Base-by-base conservation (phyloP, 2,329 filamentous ascomycete species). In the Fusarium dlaminii region DNA sequence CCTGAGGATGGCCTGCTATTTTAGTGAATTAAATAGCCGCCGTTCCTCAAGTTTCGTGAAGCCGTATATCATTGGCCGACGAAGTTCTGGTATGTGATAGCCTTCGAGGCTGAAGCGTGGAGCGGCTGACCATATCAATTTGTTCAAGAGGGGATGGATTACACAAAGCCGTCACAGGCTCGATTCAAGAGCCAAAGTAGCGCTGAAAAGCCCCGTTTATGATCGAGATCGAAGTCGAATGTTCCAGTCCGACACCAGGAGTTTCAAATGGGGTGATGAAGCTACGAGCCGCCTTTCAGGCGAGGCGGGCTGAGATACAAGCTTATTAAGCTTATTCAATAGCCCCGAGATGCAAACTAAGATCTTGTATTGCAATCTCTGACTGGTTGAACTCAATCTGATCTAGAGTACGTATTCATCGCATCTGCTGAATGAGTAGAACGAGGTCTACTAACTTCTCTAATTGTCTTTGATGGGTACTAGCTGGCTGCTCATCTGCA, bases 331-430 rank as follows among this genome's bases (percentile, higher is more conserved):
- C 34, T 55, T 55, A 39, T 40, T 39, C 24, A 40, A n/a, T 29
- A n/a, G 20, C 10, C n/a, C 14, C 20, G 2, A 29, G n/a, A 3
- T 2, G 7, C 10, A 18, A 11, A 14, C 5, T 22, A 22, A 11
- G 2, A 39, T 10, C 2, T 2, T 22, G 4, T 8, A 14, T 29
- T 4, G 1, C 4, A 29, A 17, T n/a, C 0, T 5, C 1, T n/a
- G 24, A 4, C 3, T 29, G 14, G 3, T 8, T 18, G 8, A 30
- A 14, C 14, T 11, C 3, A 12, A 39, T 29, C 4, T 18, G 0
- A n/a, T 39, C 4, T 20, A 12, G 4, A 30, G 51, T 18, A 11
- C 6, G 24, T 29, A 8, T 39, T 18, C 2, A 22, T 29, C 14
- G 8, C 9, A 13, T 10, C 3, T 17, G 3, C 5, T 17, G 8